Evolutionary conservation across 371 early-diverging fungal species (phyloP), one percentile per base, ranked within the genome.

Genomic region (Mortierella sp.): DNA sequence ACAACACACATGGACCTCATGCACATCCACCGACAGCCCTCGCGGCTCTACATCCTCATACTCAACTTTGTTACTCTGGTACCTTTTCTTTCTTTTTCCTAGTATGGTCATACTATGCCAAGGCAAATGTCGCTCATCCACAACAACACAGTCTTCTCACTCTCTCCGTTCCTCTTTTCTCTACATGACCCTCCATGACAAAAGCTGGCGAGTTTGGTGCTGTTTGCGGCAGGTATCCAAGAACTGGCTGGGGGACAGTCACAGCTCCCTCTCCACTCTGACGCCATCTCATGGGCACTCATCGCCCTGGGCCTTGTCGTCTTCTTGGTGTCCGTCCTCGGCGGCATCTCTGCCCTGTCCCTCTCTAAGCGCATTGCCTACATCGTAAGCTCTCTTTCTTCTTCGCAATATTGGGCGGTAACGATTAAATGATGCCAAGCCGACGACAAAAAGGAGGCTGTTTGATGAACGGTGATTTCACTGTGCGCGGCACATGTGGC

Each of bases 31-130:
- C 83, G 63, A 24, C 75, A 78, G 12, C 78, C 81, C 14, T 75
- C 73, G 41, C 70, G 81, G 16, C 43, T 80, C 29, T 84, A 72
- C 63, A 80, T 80, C 51, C 60, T 80, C 12, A 7, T 68, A 35
- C 70, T 80, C 68, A 84, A 80, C 38, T 24, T 72, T 51, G 10
- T 70, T 11, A 68, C 84, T 1, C 54, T 77, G 81, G 84, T 84
- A 83, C 58, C 5, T 7, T 16, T 51, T 48, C 11, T 3, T 18
- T 12, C 4, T 4, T 65, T 44, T 41, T 3, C 63, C 1, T 44
- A 0, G 7, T 41, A 41, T 41, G 7, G 7, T 4, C 4, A 7
- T 41, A 41, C 41, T 7, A 41, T 41, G 41, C 41, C 41, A 41
- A 41, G 41, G 6, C 4, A 41, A 7, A 41, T 7, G 41, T 41